These are phyloP conservation scores for Microthyrium microscopicum DNA, from an alignment of 2,329 filamentous ascomycete genomes.

Conservation along the genomic window DNA sequence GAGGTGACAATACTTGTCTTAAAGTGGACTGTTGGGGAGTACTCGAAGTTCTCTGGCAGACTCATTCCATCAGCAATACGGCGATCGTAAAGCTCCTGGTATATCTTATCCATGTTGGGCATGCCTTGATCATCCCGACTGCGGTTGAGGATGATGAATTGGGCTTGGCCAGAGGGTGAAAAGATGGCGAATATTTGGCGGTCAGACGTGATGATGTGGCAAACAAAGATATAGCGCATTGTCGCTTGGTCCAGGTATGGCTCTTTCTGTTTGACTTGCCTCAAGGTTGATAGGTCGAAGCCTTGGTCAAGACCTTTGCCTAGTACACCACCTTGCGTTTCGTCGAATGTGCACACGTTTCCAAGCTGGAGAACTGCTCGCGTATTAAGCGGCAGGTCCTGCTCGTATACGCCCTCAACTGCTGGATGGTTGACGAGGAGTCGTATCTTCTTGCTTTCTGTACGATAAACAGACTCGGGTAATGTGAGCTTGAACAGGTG, in stretches of 20 bases:
- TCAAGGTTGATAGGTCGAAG: constrained; percentile 68
- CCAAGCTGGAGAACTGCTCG: constrained; percentile 80
- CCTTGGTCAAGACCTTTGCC: constrained; percentile 86
- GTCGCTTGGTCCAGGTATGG: constrained; percentile 61
- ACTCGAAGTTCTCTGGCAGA: constrained; percentile 41
- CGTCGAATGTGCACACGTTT: constrained; percentile 84
- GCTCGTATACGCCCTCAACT: constrained; percentile 95
- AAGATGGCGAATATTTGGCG: constrained; percentile 88
- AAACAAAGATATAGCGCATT: constrained; percentile 77
- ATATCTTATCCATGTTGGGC: constrained; percentile 81
- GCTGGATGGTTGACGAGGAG: constrained; percentile 79
- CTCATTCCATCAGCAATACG: constrained; percentile 43
- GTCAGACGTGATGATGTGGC: constrained; percentile 81
- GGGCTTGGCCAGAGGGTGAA: constrained; percentile 66
- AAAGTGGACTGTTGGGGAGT: constrained; percentile 75
- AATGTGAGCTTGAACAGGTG: constrained; percentile 91
- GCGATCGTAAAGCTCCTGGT: constrained; percentile 55
- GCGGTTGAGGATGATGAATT: constrained; percentile 77
- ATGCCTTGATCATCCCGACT: constrained; percentile 68
- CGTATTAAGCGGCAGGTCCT: constrained; percentile 71
- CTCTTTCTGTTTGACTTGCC: constrained; percentile 46
- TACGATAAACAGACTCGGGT: constrained; percentile 72
- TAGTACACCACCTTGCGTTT: constrained; percentile 74
- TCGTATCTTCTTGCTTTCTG: constrained; percentile 67
- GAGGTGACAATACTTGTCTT: constrained; percentile 79